These are phyloP conservation scores for apple (Malus domestica) DNA, from an alignment of 306 rosid genomes.

Conservation along the genomic window DNA sequence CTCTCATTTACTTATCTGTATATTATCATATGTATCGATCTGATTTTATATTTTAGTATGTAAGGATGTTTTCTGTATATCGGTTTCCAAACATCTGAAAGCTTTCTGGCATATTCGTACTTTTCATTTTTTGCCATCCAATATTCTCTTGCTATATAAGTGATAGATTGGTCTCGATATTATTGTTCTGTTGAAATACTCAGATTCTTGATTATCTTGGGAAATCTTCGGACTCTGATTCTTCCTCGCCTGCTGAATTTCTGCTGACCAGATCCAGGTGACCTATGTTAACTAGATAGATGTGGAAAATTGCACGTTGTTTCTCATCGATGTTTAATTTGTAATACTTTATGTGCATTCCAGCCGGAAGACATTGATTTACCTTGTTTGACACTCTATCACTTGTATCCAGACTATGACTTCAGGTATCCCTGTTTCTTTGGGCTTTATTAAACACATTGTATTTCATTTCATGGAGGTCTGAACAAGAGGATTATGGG, in stretches of 20 bases:
- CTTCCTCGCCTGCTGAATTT: constrained; percentile 60
- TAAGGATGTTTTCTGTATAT: not conserved
- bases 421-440: constrained; percentile 78
- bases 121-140: not conserved
- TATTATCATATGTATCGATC: not conserved
- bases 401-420: constrained; percentile 91
- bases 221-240: constrained; percentile 70
- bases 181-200: constrained; percentile 7
- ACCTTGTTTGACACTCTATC: constrained; percentile 88
- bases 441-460: constrained; percentile 8
- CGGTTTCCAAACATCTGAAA: not conserved
- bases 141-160: not conserved
- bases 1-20: not conserved
- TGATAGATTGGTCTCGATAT: not conserved
- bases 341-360: constrained; percentile 27
- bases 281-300: constrained; percentile 21
- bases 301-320: constrained; percentile 22
- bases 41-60: not conserved
- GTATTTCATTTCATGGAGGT: constrained; percentile 1
- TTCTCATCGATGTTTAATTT: constrained; percentile 20
- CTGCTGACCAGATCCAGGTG: constrained; percentile 73
- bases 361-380: constrained; percentile 95
- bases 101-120: not conserved
- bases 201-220: constrained; percentile 85
- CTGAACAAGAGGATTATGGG: constrained; percentile 81